Base-by-base conservation (phyloP, 1,284 basidiomycete genomes). In the Leccinum subspadiceum region DNA sequence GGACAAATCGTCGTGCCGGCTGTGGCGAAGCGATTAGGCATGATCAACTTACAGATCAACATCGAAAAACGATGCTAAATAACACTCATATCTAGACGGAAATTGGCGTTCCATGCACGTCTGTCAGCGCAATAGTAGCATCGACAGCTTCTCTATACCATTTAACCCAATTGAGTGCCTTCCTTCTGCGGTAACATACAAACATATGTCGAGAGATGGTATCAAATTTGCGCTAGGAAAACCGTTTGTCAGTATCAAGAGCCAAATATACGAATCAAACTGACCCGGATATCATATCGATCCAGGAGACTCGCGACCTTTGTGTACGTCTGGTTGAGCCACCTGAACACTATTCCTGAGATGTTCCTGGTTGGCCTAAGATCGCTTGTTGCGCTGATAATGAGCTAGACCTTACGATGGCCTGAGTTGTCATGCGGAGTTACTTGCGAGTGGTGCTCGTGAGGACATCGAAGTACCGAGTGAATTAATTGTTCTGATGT, bases 401-500 rank as follows among this genome's bases (percentile, higher is more conserved):
- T 24, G 24, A 24, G 6, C 24, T 5, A 24, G 24, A 24, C 73
- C 0, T 66, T 75, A 2, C 76, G 65, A 29, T 66, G 50, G 5
- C 41, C 56, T 17, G 35, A 3, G 4, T 35, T 26, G 3, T 13
- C 22, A 20, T 55, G 33, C 2, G 22, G 3, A 2, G 22, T 8
- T 7, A 29, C 54, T 4, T 59, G 7, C 2, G 52, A 17, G 9
- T 57, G 41, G 7, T 60, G 41, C 37, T 67, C 62, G 5, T 64
- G 66, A 6, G 81, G 65, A 58, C 77, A 74, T 46, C 68, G 71
- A 50, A 82, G 73, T 2, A 73, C 73, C 1, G 72, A 73, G 64
- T 77, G 76, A 54, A 82, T 83, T 56, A 81, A 74, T 22, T 66
- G 65, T 55, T 81, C 78, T 0, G 80, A 81, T 2, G 78, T 81